Evolutionary conservation across 1,284 basidiomycete species (phyloP), one percentile per base, ranked within the genome.

Genomic region (Ceratobasidium sp.): DNA sequence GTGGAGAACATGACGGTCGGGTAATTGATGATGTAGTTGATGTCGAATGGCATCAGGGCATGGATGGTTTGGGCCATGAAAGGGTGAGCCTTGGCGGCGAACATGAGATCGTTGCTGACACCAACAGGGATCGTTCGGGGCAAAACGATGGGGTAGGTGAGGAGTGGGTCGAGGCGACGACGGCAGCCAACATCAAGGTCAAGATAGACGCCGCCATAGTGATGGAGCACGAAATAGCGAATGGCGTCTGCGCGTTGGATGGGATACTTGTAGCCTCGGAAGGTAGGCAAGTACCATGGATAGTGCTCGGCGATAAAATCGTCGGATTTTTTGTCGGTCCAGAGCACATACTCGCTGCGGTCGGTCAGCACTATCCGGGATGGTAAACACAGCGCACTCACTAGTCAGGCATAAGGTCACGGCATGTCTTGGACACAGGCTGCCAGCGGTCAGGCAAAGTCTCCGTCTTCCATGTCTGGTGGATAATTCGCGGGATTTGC

Each of bases 1-100:
- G 98, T 99, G 63, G 95, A 96, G 85, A 99, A 99, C 97, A 99
- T 99, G 85, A 99, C 97, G 45, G 97, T 99, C 41, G 98, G 97
- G 80, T 99, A 99, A 84, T 98, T 97, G 80, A 96, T 89, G 69
- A 98, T 82, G 90, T 95, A 99, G 72, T 90, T 89, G 83, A 97
- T 95, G 84, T 99, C 93, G 82, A 97, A 99, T n/a, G 91, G 91
- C 80, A 91, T 88, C 77, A 99, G 90, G 79, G 92, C 95, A 84
- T 97, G 92, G 79, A 99, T 97, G 64, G 96, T 93, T 83, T 96
- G 94, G 47, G 92, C 91, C 86, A 99, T 89, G 85, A 99, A 96
- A 0, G 95, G 93, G 79, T 97, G 96, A 0, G 86, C 86, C 80
- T 92, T 92, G 81, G 93, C 90, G 27, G 95, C 87, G 77, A 99